A percentile compares a stretch with the other conserved stretches of the same genome.
These are phyloP conservation scores for Lonicera japonica DNA, from an alignment of 129 eudicot species.

Conservation along the genomic window DNA sequence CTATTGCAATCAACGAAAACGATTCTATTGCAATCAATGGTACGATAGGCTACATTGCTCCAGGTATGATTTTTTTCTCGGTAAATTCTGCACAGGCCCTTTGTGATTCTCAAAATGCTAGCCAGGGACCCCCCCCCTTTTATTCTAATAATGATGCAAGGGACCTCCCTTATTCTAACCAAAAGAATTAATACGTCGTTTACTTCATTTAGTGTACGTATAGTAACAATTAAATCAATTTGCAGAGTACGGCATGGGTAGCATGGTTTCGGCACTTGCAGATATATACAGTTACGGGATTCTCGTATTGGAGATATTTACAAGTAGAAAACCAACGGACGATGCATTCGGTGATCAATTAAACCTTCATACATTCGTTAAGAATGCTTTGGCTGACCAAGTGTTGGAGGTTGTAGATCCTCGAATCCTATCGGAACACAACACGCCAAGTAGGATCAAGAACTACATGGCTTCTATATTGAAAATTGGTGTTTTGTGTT, in stretches of 20 bases:
- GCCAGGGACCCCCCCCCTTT: not conserved
- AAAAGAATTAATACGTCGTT: too few species aligned
- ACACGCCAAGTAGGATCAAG: not conserved
- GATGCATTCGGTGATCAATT: too few species aligned
- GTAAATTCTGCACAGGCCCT: not conserved
- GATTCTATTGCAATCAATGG: not conserved
- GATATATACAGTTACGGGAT: not conserved
- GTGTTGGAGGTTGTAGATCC: too few species aligned
- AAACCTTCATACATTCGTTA: too few species aligned
- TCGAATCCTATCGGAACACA: not conserved
- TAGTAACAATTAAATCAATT: too few species aligned
- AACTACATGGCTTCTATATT: not conserved
- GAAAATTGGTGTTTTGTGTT: too few species aligned
- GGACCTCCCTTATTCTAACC: too few species aligned
- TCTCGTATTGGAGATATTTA: too few species aligned
- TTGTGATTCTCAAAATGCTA: not conserved
- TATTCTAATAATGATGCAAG: not conserved
- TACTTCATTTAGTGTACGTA: too few species aligned
- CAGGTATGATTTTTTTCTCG: not conserved
- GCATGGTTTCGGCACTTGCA: not conserved
- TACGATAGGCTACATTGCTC: not conserved
- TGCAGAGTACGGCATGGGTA: not conserved
- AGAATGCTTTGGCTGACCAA: too few species aligned
- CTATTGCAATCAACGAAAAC: too few species aligned
- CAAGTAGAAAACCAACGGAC: too few species aligned